phyloP scores from a whole-genome alignment of 2,329 filamentous ascomycete genomes.

The Fusarium euwallaceae region DNA sequence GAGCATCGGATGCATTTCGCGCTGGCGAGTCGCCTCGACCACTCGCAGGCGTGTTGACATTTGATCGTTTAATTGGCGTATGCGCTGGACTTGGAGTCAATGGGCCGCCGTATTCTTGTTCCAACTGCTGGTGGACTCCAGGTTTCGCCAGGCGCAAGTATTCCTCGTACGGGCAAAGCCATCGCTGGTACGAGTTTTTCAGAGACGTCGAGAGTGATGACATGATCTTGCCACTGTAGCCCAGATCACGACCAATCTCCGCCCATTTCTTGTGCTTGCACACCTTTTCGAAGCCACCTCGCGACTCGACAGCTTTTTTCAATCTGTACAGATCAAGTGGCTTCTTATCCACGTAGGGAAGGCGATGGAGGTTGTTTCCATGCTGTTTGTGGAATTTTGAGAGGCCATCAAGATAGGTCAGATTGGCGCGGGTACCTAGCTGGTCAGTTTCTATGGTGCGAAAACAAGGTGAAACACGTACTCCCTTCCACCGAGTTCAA shows the following conservation, averaged over 20 bases:
- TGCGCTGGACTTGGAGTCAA: conserved; percentile 80
- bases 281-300: conserved; percentile 95
- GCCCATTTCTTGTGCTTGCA: conserved; percentile 99
- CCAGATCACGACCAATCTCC: conserved; percentile 94
- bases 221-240: conserved; percentile 99
- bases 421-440: conserved; percentile 90
- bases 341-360: conserved; percentile 97
- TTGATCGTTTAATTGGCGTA: conserved; percentile 78
- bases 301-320: conserved; percentile 95
- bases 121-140: conserved; percentile 94
- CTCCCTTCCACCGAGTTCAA: conserved; percentile 98
- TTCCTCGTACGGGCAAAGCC: conserved; percentile 96
- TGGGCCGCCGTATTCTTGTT: conserved; percentile 92
- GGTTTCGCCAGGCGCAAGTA: conserved; percentile 92
- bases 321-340: conserved; percentile 94
- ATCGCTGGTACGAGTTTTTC: conserved; percentile 98
- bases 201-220: conserved; percentile 96
- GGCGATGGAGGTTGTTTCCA: conserved; percentile 91
- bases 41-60: conserved; percentile 70
- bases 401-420: conserved; percentile 95
- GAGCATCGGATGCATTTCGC: conserved; percentile 65
- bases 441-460: conserved; percentile 50
- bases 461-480: conserved; percentile 61
- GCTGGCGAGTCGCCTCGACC: conserved; percentile 76
- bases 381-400: conserved; percentile 98